Evolutionary conservation across 352 stramenopile species (phyloP).

Genomic region (Aphanomyces euteiches): DNA sequence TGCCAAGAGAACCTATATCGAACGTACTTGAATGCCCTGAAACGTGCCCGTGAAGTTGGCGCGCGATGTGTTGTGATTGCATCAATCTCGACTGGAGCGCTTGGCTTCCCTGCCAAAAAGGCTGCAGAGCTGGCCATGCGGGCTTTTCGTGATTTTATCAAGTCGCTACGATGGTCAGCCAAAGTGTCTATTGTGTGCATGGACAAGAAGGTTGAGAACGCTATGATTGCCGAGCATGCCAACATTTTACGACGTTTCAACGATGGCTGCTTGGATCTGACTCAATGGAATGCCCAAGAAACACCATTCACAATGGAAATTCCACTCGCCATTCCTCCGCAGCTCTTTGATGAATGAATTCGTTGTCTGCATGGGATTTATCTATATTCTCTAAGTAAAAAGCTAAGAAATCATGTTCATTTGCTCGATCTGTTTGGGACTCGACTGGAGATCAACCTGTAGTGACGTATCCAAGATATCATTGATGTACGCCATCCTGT

Average conservation of each 20-base stretch:
- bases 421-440: too few relatives aligned
- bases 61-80: slow-evolving; percentile 35
- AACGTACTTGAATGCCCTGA: slow-evolving; percentile 39
- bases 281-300: too few relatives aligned
- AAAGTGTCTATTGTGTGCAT: slow-evolving; percentile 17
- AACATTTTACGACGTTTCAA: slow-evolving; percentile 17
- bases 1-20: slow-evolving; percentile 32
- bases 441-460: too few relatives aligned
- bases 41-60: slow-evolving; percentile 32
- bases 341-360: too few relatives aligned
- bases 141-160: slow-evolving; percentile 41
- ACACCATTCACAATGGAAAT: too few relatives aligned
- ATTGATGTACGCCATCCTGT: too few relatives aligned
- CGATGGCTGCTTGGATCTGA: not conserved
- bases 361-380: too few relatives aligned
- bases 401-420: too few relatives aligned
- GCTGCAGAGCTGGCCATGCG: slow-evolving; percentile 46
- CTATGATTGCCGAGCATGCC: not conserved
- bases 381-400: too few relatives aligned
- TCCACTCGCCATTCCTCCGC: too few relatives aligned
- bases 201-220: slow-evolving; percentile 2
- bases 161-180: slow-evolving; percentile 1
- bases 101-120: slow-evolving; percentile 38
- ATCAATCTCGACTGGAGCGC: slow-evolving; percentile 39
- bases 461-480: too few relatives aligned